Evolutionary conservation across 768 basidiomycete species (phyloP).

Genomic region (Lentinula boryana): DNA sequence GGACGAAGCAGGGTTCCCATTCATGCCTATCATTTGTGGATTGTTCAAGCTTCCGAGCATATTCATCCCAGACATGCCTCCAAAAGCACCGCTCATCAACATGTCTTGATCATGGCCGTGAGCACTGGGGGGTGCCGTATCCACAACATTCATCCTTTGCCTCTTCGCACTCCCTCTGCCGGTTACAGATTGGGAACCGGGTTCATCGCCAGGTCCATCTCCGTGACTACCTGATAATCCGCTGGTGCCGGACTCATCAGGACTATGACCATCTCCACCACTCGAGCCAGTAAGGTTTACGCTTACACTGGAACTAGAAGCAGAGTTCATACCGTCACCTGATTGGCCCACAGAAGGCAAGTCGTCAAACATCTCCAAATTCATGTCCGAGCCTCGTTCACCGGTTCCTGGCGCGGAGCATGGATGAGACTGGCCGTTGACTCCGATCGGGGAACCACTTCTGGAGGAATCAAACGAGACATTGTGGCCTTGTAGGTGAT

Average conservation of each 20-base stretch:
- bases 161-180: slow-evolving; percentile 2
- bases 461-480: slow-evolving; percentile 32
- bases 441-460: slow-evolving; percentile 19
- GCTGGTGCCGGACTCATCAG: not conserved
- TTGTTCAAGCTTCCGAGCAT: not conserved
- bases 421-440: not conserved
- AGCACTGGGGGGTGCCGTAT: not conserved
- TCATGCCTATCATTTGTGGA: not conserved
- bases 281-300: slow-evolving; percentile 4
- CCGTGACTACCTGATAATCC: not conserved
- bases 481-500: slow-evolving; percentile 41
- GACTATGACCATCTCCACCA: not conserved
- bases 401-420: not conserved
- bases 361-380: slow-evolving; percentile 5
- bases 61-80: not conserved
- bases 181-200: not conserved
- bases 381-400: slow-evolving; percentile 1
- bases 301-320: not conserved
- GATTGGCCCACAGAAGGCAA: not conserved
- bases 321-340: slow-evolving; percentile 1
- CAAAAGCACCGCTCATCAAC: slow-evolving; percentile 1
- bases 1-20: not conserved
- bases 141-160: slow-evolving; percentile 3
- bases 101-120: not conserved
- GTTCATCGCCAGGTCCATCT: slow-evolving; percentile 6